phyloP scores from a whole-genome alignment of 768 basidiomycete species.

The Rhodotorula babjevae region DNA sequence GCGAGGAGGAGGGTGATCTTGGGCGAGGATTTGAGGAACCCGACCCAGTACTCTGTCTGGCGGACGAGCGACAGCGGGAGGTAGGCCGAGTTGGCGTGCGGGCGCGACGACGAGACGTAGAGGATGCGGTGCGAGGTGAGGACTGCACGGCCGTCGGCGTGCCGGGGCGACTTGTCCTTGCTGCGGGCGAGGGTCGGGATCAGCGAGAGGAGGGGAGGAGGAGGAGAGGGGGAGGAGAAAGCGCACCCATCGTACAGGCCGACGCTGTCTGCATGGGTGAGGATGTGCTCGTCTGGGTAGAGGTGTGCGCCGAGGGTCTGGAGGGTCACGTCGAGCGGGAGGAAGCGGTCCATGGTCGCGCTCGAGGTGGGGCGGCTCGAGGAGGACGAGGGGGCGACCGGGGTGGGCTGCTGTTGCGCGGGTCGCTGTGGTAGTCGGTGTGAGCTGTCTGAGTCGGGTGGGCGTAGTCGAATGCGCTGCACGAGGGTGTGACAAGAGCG shows the following conservation, averaged over 20 bases:
- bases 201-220: background rate
- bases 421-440: too few species aligned
- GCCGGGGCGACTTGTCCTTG: conserved; percentile 70
- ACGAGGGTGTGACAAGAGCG: too few species aligned
- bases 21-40: conserved; percentile 79
- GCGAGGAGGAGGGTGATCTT: conserved; percentile 67
- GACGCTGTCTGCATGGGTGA: conserved; percentile 64
- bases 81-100: conserved; percentile 59
- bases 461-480: too few species aligned
- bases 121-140: conserved; percentile 80
- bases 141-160: conserved; percentile 68
- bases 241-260: conserved; percentile 90
- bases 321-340: conserved; percentile 43
- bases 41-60: conserved; percentile 82
- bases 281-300: conserved; percentile 72
- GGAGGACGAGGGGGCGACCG: too few species aligned
- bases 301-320: conserved; percentile 59
- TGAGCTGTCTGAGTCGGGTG: too few species aligned
- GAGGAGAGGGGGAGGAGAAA: background rate
- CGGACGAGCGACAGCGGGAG: conserved; percentile 62
- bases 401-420: too few species aligned
- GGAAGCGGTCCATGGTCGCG: conserved; percentile 13
- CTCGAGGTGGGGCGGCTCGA: too few species aligned
- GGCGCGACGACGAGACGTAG: conserved; percentile 61
- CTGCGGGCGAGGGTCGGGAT: conserved; percentile 49